Evolutionary conservation across 331 rosid genomes (phyloP).

Genomic region (Rosa hybrid): DNA sequence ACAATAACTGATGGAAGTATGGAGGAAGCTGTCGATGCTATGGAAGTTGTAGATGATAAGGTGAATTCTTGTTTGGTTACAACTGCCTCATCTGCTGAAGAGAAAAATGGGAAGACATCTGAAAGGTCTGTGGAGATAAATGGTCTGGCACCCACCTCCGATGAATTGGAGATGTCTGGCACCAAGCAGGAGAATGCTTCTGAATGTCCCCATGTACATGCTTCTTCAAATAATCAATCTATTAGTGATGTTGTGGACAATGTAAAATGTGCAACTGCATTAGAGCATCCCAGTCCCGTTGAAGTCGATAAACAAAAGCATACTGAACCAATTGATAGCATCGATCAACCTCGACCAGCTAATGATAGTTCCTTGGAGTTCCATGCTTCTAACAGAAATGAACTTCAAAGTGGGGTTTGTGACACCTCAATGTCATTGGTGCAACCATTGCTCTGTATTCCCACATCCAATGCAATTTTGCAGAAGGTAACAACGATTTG

Average conservation of each 20-base stretch:
- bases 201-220: conserved; percentile 19
- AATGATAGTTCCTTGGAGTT: conserved; percentile 33
- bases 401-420: conserved; percentile 31
- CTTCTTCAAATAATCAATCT: conserved; percentile 24
- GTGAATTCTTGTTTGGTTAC: conserved; percentile 33
- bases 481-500: conserved; percentile 50
- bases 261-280: conserved; percentile 18
- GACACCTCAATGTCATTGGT: conserved; percentile 35
- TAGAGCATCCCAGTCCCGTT: conserved; percentile 30
- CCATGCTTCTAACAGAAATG: conserved; percentile 38
- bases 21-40: conserved; percentile 36
- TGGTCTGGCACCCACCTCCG: conserved; percentile 26
- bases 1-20: conserved; percentile 35
- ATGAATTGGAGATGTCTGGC: conserved; percentile 36
- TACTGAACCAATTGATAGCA: conserved; percentile 33
- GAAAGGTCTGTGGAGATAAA: conserved; percentile 32
- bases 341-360: conserved; percentile 33
- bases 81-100: conserved; percentile 26
- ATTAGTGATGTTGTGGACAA: conserved; percentile 31
- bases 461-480: conserved; percentile 33
- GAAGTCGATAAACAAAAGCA: conserved; percentile 30
- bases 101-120: conserved; percentile 31
- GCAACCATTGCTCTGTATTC: conserved; percentile 38
- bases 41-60: conserved; percentile 36
- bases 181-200: conserved; percentile 41